Base-by-base conservation (phyloP, 257 asterid species). In the Euphrasia confusa region DNA sequence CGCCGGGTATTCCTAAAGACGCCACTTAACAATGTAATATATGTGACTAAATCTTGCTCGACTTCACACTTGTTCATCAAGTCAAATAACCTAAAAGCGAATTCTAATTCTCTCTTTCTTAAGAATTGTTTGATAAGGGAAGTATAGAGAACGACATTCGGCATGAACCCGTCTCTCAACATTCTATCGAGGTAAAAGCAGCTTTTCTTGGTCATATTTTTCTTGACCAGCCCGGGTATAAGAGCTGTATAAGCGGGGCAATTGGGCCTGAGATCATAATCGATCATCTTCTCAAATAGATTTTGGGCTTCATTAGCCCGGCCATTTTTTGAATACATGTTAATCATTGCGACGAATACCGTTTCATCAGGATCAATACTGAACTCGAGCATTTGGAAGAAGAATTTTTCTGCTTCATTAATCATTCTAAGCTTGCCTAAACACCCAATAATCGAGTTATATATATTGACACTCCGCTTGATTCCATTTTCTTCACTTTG, bases 81-180 rank as follows among this genome's bases (percentile, higher is more conserved):
- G 61, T 73, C 79, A 67, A 74, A 74, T 75, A 85, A 74, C 67
- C 80, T 72, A 37, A 80, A 66, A 7, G 87, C 84, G 27, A 74
- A 80, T 55, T 67, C 78, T 58, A 82, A 70, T 55, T 82, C 77
- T 39, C 76, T 72, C 72, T 80, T 82, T 76, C 79, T 72, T 60
- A 85, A 70, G 67, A 76, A 80, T 57, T 82, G 87, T 50, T 80
- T 82, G 15, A 80, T 77, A 39, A 83, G 90, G 24, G 87, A 71
- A 40, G 90, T 82, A 61, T 78, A 85, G 32, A 85, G 77, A 63
- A 70, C 85, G 15, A 61, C 66, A 71, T 80, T 77, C 30, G 90
- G 90, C 82, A 21, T 44, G 58, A 74, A 70, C 28, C 94, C 94
- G 26, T 85, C 84, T 67, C 75, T 76, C 65, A 82, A 58, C 94